These are phyloP conservation scores for Cyclotella baltica DNA, from an alignment of 108 stramenopile genomes.

Conservation along the genomic window DNA sequence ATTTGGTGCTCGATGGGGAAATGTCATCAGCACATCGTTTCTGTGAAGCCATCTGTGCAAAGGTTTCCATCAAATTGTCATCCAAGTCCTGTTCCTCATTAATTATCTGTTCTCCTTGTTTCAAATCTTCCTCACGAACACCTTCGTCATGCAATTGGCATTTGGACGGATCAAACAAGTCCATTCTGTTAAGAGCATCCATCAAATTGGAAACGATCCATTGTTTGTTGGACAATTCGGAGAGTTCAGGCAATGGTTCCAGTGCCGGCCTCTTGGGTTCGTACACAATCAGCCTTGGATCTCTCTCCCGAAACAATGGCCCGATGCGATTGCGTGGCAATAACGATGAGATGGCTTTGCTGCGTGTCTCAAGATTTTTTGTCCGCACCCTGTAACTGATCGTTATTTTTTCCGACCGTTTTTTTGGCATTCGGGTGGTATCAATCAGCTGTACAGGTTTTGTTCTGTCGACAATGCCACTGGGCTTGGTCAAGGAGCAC, in stretches of 20 bases:
- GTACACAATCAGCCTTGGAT: conserved; percentile 25
- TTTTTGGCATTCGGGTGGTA: too few relatives aligned
- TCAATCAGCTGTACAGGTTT: conserved; percentile 21
- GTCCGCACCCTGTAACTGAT: too few relatives aligned
- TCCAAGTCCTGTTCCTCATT: too few relatives aligned
- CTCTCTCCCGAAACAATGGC: conserved; percentile 2
- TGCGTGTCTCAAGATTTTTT: neutral
- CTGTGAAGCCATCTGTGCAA: too few relatives aligned
- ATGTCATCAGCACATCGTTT: too few relatives aligned
- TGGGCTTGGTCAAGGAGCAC: conserved; percentile 20
- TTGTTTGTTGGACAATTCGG: conserved; percentile 3
- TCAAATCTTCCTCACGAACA: neutral
- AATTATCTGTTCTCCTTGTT: too few relatives aligned
- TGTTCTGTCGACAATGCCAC: conserved; percentile 8
- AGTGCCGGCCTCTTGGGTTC: conserved; percentile 8
- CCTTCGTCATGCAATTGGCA: neutral
- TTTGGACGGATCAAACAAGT: neutral
- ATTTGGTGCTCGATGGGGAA: too few relatives aligned
- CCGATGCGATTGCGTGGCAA: neutral
- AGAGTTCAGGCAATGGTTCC: neutral
- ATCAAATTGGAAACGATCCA: conserved; percentile 9
- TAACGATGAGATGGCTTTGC: conserved; percentile 3
- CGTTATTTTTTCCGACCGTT: too few relatives aligned
- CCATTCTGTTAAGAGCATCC: neutral
- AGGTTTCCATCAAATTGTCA: too few relatives aligned